Conservation (phyloP, 192 early-diverging fungal genomes). For the Gaertneriomyces semiglobifer region DNA sequence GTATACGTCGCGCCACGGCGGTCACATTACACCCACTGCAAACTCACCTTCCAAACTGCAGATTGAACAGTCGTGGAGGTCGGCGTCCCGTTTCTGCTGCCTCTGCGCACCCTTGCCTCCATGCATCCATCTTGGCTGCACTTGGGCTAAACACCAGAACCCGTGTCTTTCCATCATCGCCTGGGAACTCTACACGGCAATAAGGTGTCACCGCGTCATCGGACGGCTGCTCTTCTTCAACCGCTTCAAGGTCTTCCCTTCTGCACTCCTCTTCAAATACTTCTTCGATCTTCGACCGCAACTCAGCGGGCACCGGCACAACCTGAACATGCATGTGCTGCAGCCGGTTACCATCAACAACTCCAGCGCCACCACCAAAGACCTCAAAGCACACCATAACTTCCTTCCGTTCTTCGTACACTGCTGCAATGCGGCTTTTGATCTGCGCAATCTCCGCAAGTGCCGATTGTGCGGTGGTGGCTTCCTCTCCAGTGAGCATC, state of each 20-base stretch:
- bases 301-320: conserved; percentile 54
- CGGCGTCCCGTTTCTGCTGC: conserved; percentile 10
- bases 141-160: conserved; percentile 31
- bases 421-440: conserved; percentile 15
- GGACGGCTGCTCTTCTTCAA: conserved; percentile 25
- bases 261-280: conserved; percentile 45
- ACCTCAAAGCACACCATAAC: conserved; percentile 75
- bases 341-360: conserved; percentile 14
- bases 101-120: conserved; percentile 7
- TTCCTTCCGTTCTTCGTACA: conserved; percentile 35
- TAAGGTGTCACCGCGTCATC: conserved; percentile 24
- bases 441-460: conserved; percentile 35
- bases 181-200: conserved; percentile 33
- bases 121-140: conserved; percentile 12
- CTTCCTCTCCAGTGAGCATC: conserved; percentile 26
- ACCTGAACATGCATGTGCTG: conserved; percentile 70
- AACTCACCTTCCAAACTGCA: conserved; percentile 70
- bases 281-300: conserved; percentile 34
- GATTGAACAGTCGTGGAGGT: conserved; percentile 54
- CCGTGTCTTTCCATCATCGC: conserved; percentile 7
- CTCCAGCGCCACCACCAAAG: conserved; percentile 44
- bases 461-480: conserved; percentile 6
- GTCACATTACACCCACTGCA: neutral
- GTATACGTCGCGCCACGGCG: neutral
- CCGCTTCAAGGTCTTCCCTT: conserved; percentile 36